A percentile compares a stretch with the other conserved stretches of the same genome.
Conservation (phyloP, 2,329 filamentous ascomycete genomes). For the Hymenoscyphus scutula region DNA sequence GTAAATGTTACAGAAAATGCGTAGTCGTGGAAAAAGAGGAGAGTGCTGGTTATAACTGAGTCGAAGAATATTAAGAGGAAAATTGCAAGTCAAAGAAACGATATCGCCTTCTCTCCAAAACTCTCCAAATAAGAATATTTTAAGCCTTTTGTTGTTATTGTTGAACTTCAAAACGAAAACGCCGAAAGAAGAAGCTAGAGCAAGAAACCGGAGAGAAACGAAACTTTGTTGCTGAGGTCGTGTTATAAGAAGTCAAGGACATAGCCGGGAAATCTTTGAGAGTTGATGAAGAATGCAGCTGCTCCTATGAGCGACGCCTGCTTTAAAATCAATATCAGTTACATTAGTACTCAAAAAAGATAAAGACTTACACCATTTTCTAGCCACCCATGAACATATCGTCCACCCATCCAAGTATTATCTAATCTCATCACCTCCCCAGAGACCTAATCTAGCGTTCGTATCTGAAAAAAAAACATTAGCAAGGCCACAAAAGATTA, state of each 20-base stretch:
- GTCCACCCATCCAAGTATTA: not conserved
- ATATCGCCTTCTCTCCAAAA: too few species aligned
- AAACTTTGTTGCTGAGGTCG: not conserved
- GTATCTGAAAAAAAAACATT: not conserved
- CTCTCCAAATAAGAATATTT: too few species aligned
- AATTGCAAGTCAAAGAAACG: too few species aligned
- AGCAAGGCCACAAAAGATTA: not conserved
- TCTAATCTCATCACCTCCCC: not conserved
- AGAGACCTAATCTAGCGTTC: not conserved
- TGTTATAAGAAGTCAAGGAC: not conserved
- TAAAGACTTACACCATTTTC: slow-evolving; percentile 1
- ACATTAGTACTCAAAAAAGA: not conserved
- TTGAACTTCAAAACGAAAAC: not conserved
- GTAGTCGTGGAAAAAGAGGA: not conserved
- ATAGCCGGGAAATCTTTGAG: not conserved
- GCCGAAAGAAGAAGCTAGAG: not conserved
- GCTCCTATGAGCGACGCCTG: not conserved
- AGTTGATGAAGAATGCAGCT: not conserved
- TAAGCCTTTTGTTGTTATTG: not conserved
- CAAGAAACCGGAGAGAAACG: not conserved
- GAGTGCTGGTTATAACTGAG: not conserved
- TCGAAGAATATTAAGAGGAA: not conserved
- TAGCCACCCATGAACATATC: not conserved
- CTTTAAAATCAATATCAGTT: not conserved
- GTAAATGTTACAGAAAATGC: not conserved